These are phyloP conservation scores for Boletus sp. DNA, from an alignment of 768 basidiomycete genomes.

Conservation along the genomic window DNA sequence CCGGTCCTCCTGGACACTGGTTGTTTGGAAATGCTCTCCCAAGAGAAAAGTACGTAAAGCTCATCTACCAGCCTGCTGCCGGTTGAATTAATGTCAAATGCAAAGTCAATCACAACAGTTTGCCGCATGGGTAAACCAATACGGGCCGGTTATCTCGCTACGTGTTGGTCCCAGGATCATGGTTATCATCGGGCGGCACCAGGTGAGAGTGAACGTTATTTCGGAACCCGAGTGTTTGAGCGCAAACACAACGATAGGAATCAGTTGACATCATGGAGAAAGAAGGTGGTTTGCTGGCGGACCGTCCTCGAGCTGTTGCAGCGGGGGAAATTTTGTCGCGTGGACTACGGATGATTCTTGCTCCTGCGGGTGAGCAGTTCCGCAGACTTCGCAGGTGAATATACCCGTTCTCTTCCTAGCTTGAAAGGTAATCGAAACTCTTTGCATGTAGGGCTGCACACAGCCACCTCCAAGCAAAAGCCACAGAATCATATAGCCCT, in stretches of 20 bases:
- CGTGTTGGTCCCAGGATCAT: constrained; percentile 43
- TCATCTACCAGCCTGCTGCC: neutral
- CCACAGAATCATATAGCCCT: constrained; percentile 46
- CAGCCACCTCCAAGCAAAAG: constrained; percentile 56
- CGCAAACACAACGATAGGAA: constrained; percentile 34
- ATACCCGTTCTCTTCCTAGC: neutral
- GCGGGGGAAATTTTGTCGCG: constrained; percentile 60
- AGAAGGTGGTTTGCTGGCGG: constrained; percentile 55
- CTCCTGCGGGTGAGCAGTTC: constrained; percentile 56
- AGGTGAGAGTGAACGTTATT: constrained; percentile 24
- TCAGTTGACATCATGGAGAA: constrained; percentile 68
- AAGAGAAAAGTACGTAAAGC: constrained; percentile 22
- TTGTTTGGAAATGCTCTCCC: constrained; percentile 32
- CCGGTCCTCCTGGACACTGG: constrained; percentile 35
- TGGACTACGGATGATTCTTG: constrained; percentile 56
- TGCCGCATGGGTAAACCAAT: constrained; percentile 57
- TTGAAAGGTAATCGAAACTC: neutral
- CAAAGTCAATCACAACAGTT: constrained; percentile 40
- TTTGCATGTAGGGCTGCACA: constrained; percentile 47
- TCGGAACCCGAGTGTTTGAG: neutral
- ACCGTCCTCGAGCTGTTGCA: constrained; percentile 54
- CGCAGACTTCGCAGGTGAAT: constrained; percentile 58
- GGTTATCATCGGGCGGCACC: constrained; percentile 36
- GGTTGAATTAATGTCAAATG: neutral
- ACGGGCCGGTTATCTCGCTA: constrained; percentile 60